A percentile compares a stretch with the other conserved stretches of the same genome.
phyloP scores from a whole-genome alignment of 352 stramenopile species.

The Phytopythium mirpurense region DNA sequence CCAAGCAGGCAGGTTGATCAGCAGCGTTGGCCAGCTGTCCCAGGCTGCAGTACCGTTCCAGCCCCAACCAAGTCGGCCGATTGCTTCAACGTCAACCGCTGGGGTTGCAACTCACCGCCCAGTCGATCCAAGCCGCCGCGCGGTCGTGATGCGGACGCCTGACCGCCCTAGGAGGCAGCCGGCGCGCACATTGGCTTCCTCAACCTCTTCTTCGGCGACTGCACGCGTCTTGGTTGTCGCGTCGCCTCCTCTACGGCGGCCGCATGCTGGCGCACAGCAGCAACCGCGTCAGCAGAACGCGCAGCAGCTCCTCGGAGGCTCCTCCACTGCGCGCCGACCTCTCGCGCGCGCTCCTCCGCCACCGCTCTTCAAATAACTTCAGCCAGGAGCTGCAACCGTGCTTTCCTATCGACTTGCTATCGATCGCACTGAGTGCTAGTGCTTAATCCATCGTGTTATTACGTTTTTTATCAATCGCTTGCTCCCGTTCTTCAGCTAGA shows the following conservation, averaged over 20 bases:
- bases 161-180: slow-evolving; percentile 62
- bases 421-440: too few species aligned
- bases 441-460: too few species aligned
- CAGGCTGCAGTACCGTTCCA: background rate
- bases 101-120: background rate
- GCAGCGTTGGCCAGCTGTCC: background rate
- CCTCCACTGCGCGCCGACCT: slow-evolving; percentile 17
- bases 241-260: slow-evolving; percentile 65
- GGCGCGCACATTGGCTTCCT: slow-evolving; percentile 11
- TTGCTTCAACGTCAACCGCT: background rate
- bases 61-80: background rate
- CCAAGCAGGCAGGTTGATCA: too few species aligned
- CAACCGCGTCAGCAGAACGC: slow-evolving; percentile 9
- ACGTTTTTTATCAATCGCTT: too few species aligned
- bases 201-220: slow-evolving; percentile 3
- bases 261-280: slow-evolving; percentile 18
- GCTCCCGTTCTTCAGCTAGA: too few species aligned
- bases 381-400: too few species aligned
- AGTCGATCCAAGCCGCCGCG: slow-evolving; percentile 6
- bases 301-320: slow-evolving; percentile 19
- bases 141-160: slow-evolving; percentile 72
- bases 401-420: too few species aligned
- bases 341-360: slow-evolving; percentile 16
- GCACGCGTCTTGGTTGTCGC: slow-evolving; percentile 61
- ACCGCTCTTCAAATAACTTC: slow-evolving; percentile 18